A percentile compares a stretch with the other conserved stretches of the same genome.
These are phyloP conservation scores for Thielaviopsis punctulata DNA, from an alignment of 2,329 filamentous ascomycete genomes.

Conservation along the genomic window DNA sequence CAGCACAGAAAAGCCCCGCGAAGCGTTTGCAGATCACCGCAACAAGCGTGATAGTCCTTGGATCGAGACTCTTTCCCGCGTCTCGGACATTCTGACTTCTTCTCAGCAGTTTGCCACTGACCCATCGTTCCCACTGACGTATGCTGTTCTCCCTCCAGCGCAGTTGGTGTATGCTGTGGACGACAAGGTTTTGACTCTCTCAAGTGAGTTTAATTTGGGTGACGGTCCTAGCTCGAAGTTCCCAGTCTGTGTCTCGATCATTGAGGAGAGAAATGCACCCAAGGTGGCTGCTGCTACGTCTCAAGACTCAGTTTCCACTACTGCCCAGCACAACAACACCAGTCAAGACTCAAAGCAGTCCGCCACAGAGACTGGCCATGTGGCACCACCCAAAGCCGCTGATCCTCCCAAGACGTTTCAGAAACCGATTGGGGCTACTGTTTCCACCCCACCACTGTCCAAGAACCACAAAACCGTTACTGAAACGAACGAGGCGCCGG, in stretches of 20 bases:
- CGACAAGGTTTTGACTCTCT: constrained; percentile 6
- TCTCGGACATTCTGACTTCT: constrained; percentile 7
- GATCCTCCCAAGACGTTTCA: neutral
- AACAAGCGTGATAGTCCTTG: constrained; percentile 4
- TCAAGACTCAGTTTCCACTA: too few species aligned
- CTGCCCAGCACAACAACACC: neutral
- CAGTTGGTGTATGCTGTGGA: constrained; percentile 10
- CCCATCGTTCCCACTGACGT: constrained; percentile 8
- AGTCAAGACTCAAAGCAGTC: neutral
- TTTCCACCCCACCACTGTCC: neutral
- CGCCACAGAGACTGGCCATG: neutral
- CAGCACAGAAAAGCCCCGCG: neutral
- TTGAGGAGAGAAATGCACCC: constrained; percentile 1
- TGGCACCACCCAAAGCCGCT: neutral
- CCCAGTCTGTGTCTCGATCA: constrained; percentile 7
- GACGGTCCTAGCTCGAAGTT: constrained; percentile 6
- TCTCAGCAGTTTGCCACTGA: constrained; percentile 9
- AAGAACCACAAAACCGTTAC: neutral
- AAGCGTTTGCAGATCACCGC: neutral
- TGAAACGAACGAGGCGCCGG: neutral
- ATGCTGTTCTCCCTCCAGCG: constrained; percentile 1
- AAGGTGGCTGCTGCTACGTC: neutral
- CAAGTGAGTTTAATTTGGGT: constrained; percentile 7
- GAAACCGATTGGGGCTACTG: neutral
- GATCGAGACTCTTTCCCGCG: constrained; percentile 7